Conservation (phyloP, 2,329 filamentous ascomycete species). For the Penicillium psychrosexuale region DNA sequence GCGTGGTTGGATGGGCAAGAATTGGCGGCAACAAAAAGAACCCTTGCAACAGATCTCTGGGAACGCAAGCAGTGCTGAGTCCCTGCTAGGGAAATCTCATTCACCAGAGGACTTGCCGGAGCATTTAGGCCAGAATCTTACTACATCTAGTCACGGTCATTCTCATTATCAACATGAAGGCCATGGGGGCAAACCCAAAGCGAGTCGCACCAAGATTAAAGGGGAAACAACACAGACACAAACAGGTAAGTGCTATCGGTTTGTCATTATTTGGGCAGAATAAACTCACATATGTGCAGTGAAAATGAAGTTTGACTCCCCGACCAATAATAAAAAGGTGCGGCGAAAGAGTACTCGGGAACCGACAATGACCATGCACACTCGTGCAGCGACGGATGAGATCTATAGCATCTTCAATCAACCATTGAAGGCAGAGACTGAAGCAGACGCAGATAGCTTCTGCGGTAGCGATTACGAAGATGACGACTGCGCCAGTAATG, state of each 20-base stretch:
- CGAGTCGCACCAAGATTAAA: constrained; percentile 76
- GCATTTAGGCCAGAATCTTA: constrained; percentile 34
- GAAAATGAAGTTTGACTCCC: constrained; percentile 89
- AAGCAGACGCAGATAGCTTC: constrained; percentile 60
- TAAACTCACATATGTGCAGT: constrained; percentile 52
- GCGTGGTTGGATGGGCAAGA: constrained; percentile 62
- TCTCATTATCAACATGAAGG: constrained; percentile 20
- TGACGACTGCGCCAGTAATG: constrained; percentile 77
- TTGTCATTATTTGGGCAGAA: constrained; percentile 26
- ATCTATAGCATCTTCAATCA: constrained; percentile 98
- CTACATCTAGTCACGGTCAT: constrained; percentile 23
- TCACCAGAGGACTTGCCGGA: constrained; percentile 26
- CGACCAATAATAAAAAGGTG: constrained; percentile 75
- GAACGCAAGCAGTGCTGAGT: constrained; percentile 29
- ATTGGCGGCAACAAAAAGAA: constrained; percentile 49
- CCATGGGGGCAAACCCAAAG: constrained; percentile 40
- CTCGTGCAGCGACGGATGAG: constrained; percentile 89
- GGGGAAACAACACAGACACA: constrained; percentile 66
- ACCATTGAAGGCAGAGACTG: constrained; percentile 58
- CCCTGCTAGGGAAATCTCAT: constrained; percentile 13
- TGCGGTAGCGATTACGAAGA: constrained; percentile 64
- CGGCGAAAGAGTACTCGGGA: constrained; percentile 73
- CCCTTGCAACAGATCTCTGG: constrained; percentile 57
- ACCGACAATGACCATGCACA: constrained; percentile 98
- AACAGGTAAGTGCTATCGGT: constrained; percentile 63